phyloP scores from a whole-genome alignment of 2,329 filamentous ascomycete genomes.

The Gliomastix tumulicola region DNA sequence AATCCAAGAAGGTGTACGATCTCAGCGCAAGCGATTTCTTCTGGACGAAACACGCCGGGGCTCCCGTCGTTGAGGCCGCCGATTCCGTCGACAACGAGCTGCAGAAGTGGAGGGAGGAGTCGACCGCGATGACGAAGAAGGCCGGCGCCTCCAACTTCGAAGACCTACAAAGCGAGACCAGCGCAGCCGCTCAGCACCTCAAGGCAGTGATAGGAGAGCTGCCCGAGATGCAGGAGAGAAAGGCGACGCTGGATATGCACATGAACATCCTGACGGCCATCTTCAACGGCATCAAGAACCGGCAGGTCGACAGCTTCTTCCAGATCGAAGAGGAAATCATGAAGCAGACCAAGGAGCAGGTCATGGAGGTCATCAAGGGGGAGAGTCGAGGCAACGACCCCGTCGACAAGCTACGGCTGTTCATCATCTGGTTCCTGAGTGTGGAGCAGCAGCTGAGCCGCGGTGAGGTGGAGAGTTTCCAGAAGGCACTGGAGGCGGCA shows the following conservation, averaged over 20 bases:
- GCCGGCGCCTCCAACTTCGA: slow-evolving; percentile 90
- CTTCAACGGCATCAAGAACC: slow-evolving; percentile 77
- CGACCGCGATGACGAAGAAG: slow-evolving; percentile 88
- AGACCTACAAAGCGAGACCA: slow-evolving; percentile 83
- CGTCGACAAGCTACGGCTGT: slow-evolving; percentile 83
- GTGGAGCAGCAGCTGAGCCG: slow-evolving; percentile 83
- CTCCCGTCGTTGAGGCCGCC: slow-evolving; percentile 91
- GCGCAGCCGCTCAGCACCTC: slow-evolving; percentile 84
- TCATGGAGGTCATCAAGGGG: slow-evolving; percentile 81
- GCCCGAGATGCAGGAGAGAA: slow-evolving; percentile 86
- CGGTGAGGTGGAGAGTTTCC: slow-evolving; percentile 77
- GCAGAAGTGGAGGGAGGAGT: slow-evolving; percentile 92
- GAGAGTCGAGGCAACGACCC: slow-evolving; percentile 75
- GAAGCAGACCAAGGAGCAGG: slow-evolving; percentile 84
- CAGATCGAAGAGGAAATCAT: slow-evolving; percentile 88
- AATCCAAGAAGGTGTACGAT: slow-evolving; percentile 85
- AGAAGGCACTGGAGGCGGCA: slow-evolving; percentile 70
- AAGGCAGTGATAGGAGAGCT: slow-evolving; percentile 92
- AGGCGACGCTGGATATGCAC: slow-evolving; percentile 92
- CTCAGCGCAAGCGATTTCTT: slow-evolving; percentile 89
- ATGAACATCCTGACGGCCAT: slow-evolving; percentile 92
- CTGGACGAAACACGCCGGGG: slow-evolving; percentile 85
- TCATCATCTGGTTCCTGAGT: slow-evolving; percentile 95
- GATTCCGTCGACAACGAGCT: slow-evolving; percentile 94
- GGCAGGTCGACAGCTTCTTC: slow-evolving; percentile 93